A percentile compares a stretch with the other conserved stretches of the same genome.
phyloP scores from a whole-genome alignment of 2,329 filamentous ascomycete species.

The Onygena corvina region DNA sequence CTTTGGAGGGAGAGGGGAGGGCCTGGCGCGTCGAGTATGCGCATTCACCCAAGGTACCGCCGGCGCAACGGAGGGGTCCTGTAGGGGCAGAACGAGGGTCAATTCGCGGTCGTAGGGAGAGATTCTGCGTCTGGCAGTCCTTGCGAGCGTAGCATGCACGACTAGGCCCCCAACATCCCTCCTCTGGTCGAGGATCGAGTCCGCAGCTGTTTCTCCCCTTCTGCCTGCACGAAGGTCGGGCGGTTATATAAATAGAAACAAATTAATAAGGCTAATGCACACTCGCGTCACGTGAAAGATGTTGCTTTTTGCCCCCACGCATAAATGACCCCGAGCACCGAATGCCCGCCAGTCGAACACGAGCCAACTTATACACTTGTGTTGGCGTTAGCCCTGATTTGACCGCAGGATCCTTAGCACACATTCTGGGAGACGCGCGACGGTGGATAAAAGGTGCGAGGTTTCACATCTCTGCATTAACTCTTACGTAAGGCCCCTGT shows the following conservation, averaged over 20 bases:
- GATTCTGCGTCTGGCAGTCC: not conserved
- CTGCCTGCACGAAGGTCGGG: not conserved
- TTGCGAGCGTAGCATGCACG: not conserved
- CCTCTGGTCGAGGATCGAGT: not conserved
- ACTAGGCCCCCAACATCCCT: not conserved
- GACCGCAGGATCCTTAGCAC: too few species aligned
- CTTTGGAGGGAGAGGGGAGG: not conserved
- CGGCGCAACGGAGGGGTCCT: not conserved
- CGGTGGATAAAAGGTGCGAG: too few species aligned
- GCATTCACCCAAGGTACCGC: constrained; percentile 3
- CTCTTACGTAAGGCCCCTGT: too few species aligned
- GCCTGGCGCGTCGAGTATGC: not conserved
- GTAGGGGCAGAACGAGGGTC: constrained; percentile 1
- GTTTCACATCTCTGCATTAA: too few species aligned
- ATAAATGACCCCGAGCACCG: too few species aligned
- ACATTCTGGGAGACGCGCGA: too few species aligned
- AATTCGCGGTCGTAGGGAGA: not conserved
- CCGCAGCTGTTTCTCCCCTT: constrained; percentile 6
- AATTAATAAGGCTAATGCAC: constrained; percentile 3
- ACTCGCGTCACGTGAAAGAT: not conserved
- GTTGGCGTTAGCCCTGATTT: too few species aligned
- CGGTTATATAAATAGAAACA: constrained; percentile 4
- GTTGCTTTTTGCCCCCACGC: not conserved
- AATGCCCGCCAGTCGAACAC: too few species aligned
- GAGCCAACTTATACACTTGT: too few species aligned